These are phyloP conservation scores for Chiua sp. DNA, from an alignment of 1,284 basidiomycete genomes.

Conservation along the genomic window DNA sequence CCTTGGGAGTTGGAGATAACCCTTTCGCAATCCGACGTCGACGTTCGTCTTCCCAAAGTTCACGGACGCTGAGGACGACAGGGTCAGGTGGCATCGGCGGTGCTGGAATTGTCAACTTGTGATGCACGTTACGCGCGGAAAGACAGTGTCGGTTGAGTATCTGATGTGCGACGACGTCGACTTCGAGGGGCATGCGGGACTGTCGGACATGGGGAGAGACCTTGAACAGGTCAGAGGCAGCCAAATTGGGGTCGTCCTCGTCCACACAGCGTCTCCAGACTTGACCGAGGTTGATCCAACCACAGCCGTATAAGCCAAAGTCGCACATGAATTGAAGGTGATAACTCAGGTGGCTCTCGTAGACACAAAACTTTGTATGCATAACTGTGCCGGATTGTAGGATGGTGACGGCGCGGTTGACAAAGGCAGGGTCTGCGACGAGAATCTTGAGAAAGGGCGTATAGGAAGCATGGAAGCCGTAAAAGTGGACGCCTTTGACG, in stretches of 20 bases:
- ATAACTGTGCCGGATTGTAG: conserved; percentile 84
- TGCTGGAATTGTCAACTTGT: conserved; percentile 68
- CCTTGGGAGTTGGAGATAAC: conserved; percentile 66
- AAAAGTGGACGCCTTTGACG: conserved; percentile 96
- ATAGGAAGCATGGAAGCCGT: conserved; percentile 91
- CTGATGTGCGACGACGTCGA: conserved; percentile 82
- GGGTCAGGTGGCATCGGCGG: conserved; percentile 66
- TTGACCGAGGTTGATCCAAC: conserved; percentile 77
- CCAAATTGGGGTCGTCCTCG: conserved; percentile 20
- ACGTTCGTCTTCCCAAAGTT: conserved; percentile 96
- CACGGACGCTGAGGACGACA: conserved; percentile 86
- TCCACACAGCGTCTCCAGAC: conserved; percentile 58
- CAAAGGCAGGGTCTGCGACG: conserved; percentile 72
- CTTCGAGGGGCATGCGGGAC: conserved; percentile 80
- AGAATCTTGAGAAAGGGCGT: conserved; percentile 91
- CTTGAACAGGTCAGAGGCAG: conserved; percentile 25
- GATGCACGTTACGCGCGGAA: conserved; percentile 73
- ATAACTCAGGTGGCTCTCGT: conserved; percentile 92
- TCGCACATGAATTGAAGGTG: conserved; percentile 95
- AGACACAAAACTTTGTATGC: conserved; percentile 77
- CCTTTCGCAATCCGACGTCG: conserved; percentile 70
- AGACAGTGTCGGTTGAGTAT: conserved; percentile 86
- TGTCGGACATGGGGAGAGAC: conserved; percentile 62
- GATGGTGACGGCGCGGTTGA: conserved; percentile 75
- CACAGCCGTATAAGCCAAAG: conserved; percentile 95